These are phyloP conservation scores for Coffea eugenioides DNA, from an alignment of 257 asterid species.

Conservation along the genomic window DNA sequence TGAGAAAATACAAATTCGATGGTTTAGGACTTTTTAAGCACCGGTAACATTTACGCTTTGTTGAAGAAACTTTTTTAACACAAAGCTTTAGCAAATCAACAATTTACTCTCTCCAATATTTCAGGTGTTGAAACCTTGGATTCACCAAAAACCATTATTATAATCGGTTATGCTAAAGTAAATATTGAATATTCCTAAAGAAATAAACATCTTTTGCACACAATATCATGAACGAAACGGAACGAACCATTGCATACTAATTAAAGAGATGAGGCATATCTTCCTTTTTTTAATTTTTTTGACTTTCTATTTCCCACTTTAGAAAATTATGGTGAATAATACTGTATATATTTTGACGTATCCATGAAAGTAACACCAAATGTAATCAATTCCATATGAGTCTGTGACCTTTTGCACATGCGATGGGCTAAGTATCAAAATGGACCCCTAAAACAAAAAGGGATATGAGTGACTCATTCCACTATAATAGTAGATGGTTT, in stretches of 20 bases:
- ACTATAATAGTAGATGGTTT: not conserved
- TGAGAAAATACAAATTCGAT: not conserved
- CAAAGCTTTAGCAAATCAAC: not conserved
- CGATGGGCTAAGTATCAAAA: not conserved
- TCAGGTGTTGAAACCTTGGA: not conserved
- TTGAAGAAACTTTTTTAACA: not conserved
- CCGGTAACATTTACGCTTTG: no score
- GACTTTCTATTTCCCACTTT: not conserved
- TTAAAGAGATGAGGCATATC: not conserved
- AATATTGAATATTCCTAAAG: not conserved
- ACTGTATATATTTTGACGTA: not conserved
- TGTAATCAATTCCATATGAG: not conserved
- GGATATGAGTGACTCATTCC: not conserved
- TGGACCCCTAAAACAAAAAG: not conserved
- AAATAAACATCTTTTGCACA: not conserved
- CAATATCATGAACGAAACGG: not conserved
- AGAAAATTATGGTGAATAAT: not conserved
- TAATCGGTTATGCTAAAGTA: not conserved
- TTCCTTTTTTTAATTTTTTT: not conserved
- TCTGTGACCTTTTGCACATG: not conserved
- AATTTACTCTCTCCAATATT: not conserved
- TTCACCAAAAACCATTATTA: not conserved
- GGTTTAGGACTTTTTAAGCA: no score
- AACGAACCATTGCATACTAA: not conserved
- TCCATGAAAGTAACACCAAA: not conserved